Evolutionary conservation across 352 stramenopile genomes (phyloP), one percentile per base, ranked within the genome.

Genomic region (Pythium aristosporum): DNA sequence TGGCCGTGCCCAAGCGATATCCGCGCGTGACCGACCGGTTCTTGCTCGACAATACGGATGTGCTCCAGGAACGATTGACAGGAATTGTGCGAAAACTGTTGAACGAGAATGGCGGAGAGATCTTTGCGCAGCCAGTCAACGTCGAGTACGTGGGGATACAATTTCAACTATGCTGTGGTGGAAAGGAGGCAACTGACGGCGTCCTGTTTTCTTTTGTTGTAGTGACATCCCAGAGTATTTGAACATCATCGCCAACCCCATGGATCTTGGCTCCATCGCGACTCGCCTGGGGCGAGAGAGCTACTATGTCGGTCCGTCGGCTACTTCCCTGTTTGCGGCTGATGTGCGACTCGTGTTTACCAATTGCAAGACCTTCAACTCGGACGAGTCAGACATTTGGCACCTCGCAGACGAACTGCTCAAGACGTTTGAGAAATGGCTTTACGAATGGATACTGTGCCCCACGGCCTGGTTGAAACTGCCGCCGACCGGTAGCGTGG

Each of bases 361-460:
- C 16, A 96, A 96, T 63, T 96, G 89, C 65, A 94, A 93, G 54
- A 69, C 72, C 20, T 96, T 92, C 72, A 96, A 96, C 67, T 74
- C 75, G 0, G 79, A 89, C 34, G 82, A 73, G 25, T 96, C 88
- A 0, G 86, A 89, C 20, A 96, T 96, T 58, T 92, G 79, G 79
- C 46, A 72, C 25, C 70, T 91, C 62, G 86, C 88, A 3, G 69
- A 94, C 39, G 78, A 79, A 11, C 68, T 96, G 5, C 61, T 88
- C 7, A 79, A 80, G 59, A 81, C 72, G 3, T 96, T 96, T 60
- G 88, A 96, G 47, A 93, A 94, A 54, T 93, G 88, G 80, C 63
- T 92, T 23, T 94, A 94, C 65, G 83, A 96, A 21, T 96, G 88
- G 88, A 63, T 95, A 51, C 61, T 94, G 25, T 81, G 73, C 32